Evolutionary conservation across 2,329 filamentous ascomycete genomes (phyloP).

Genomic region (Aspergillus melleus): DNA sequence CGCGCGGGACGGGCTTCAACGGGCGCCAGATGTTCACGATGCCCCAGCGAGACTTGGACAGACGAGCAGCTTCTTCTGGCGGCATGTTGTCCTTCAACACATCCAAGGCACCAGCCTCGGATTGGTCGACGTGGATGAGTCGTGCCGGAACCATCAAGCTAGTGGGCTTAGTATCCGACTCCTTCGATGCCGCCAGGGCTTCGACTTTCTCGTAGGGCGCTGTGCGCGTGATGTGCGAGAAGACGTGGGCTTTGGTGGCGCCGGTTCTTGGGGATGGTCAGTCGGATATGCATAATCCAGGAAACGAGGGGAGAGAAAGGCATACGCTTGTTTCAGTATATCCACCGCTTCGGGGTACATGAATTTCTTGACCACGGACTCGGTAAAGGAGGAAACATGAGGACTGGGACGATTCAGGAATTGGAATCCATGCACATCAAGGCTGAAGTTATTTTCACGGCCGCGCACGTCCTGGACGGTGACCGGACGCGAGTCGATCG

Average conservation of each 20-base stretch:
- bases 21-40: slow-evolving; percentile 9
- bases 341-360: slow-evolving; percentile 3
- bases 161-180: neutral
- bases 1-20: slow-evolving; percentile 1
- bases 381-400: neutral
- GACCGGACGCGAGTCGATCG: neutral
- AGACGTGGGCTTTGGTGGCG: slow-evolving; percentile 4
- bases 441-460: neutral
- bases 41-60: neutral
- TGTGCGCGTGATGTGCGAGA: slow-evolving; percentile 1
- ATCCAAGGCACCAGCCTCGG: neutral
- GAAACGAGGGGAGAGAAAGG: neutral
- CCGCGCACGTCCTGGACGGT: slow-evolving; percentile 6
- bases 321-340: slow-evolving; percentile 1
- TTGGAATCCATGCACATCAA: slow-evolving; percentile 7
- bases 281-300: neutral
- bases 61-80: neutral
- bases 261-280: neutral
- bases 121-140: slow-evolving; percentile 8
- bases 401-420: neutral
- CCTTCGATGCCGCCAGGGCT: neutral
- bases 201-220: neutral
- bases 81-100: neutral
- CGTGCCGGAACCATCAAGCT: neutral
- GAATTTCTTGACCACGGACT: neutral